Conservation (phyloP, 768 basidiomycete species). For the Lactarius hengduanensis region DNA sequence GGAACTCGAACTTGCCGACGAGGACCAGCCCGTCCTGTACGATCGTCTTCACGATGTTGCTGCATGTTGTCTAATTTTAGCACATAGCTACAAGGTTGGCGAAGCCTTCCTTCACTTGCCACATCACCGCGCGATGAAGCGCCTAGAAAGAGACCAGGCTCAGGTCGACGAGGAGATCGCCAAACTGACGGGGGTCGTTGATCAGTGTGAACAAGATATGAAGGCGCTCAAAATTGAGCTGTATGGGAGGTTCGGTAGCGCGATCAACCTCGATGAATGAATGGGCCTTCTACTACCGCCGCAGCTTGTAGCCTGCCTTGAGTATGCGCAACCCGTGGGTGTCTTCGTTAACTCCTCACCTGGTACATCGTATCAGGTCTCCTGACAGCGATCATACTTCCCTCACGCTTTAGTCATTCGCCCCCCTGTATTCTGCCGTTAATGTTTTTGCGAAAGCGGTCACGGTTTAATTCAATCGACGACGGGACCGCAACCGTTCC, state of each 20-base stretch:
- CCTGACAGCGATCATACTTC: background rate
- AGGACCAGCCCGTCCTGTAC: slow-evolving; percentile 76
- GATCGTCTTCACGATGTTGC: slow-evolving; percentile 32
- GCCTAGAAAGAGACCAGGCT: slow-evolving; percentile 68
- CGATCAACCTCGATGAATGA: slow-evolving; percentile 89
- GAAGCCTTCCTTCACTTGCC: slow-evolving; percentile 85
- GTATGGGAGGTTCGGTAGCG: slow-evolving; percentile 90
- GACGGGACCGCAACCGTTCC: background rate
- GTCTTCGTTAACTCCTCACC: background rate
- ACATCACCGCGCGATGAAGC: slow-evolving; percentile 62
- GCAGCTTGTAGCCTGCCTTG: background rate
- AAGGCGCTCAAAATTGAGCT: slow-evolving; percentile 73
- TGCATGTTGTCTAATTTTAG: slow-evolving; percentile 1
- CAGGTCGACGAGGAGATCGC: slow-evolving; percentile 56
- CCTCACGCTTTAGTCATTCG: background rate
- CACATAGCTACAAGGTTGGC: slow-evolving; percentile 78
- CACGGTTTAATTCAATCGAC: background rate
- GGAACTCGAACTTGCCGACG: slow-evolving; percentile 88
- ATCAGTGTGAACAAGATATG: slow-evolving; percentile 73
- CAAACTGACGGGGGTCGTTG: slow-evolving; percentile 48
- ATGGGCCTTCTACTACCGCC: background rate
- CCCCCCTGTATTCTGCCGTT: background rate
- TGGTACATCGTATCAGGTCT: background rate
- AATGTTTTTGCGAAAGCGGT: background rate
- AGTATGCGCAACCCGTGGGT: background rate